Percentiles rank a stretch among this genome's conserved stretches.
phyloP scores from a whole-genome alignment of 2,329 filamentous ascomycete genomes.

The Pezicula rhizophila region DNA sequence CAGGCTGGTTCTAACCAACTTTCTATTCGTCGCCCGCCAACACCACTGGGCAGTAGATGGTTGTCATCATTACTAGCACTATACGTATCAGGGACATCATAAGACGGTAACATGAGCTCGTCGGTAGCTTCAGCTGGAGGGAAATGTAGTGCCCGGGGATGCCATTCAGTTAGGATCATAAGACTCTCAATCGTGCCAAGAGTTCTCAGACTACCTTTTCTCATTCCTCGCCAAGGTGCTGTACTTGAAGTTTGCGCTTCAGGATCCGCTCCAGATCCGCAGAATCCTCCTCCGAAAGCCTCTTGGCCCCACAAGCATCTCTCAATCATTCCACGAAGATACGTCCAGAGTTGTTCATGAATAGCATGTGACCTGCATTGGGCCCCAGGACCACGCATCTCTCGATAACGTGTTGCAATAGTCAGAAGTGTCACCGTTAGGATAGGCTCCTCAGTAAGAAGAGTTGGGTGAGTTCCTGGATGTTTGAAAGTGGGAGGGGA shows the following conservation, averaged over 20 bases:
- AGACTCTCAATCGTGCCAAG: conserved; percentile 91
- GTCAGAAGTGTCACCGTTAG: conserved; percentile 86
- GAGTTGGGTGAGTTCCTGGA: conserved; percentile 69
- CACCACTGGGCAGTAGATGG: conserved; percentile 40
- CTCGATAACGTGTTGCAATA: conserved; percentile 81
- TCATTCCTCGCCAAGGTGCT: conserved; percentile 62
- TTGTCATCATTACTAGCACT: conserved; percentile 38
- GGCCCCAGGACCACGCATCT: conserved; percentile 72
- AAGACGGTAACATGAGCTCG: conserved; percentile 59
- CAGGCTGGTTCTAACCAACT: conserved; percentile 96
- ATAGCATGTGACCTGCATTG: conserved; percentile 83
- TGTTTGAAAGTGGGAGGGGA: conserved; percentile 85
- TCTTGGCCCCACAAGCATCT: conserved; percentile 94
- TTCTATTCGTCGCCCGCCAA: conserved; percentile 80
- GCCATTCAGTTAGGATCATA: conserved; percentile 94
- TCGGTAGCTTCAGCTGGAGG: conserved; percentile 73
- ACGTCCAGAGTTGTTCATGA: conserved; percentile 92
- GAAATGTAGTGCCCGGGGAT: conserved; percentile 89
- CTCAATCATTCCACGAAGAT: conserved; percentile 91
- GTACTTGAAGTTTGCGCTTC: conserved; percentile 60
- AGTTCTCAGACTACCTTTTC: conserved; percentile 76
- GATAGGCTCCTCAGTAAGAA: conserved; percentile 88
- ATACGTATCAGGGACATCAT: conserved; percentile 39
- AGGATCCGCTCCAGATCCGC: conserved; percentile 57
- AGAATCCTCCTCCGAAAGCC: conserved; percentile 85